These are phyloP conservation scores for Chrysoporthe deuterocubensis DNA, from an alignment of 2,329 filamentous ascomycete genomes.

Conservation along the genomic window DNA sequence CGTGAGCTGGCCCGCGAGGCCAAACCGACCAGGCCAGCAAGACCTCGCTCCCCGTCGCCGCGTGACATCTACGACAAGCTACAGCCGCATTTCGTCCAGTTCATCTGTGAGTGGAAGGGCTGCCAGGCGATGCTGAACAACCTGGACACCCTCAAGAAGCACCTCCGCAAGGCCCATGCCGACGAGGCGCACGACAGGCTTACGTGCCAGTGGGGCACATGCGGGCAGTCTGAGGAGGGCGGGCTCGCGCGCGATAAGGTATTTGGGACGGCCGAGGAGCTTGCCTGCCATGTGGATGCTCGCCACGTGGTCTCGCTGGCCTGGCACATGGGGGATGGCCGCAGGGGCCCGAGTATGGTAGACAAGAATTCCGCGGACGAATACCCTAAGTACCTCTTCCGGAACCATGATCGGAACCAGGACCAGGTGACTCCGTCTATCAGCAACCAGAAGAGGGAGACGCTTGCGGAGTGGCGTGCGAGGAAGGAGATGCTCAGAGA, in stretches of 20 bases:
- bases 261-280: background rate
- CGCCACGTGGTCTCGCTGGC: background rate
- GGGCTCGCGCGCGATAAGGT: background rate
- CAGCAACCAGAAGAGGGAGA: background rate
- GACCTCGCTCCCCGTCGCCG: background rate
- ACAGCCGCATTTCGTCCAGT: slow-evolving; percentile 7
- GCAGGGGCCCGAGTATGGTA: background rate
- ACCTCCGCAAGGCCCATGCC: slow-evolving; percentile 14
- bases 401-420: background rate
- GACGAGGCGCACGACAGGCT: background rate
- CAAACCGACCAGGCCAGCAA: background rate
- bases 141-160: slow-evolving; percentile 11
- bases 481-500: background rate
- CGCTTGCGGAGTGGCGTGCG: background rate
- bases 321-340: slow-evolving; percentile 15
- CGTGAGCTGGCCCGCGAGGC: background rate
- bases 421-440: background rate
- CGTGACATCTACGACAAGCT: slow-evolving; percentile 12
- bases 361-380: background rate
- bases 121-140: slow-evolving; percentile 20
- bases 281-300: slow-evolving; percentile 3
- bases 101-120: slow-evolving; percentile 14
- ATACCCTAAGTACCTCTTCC: background rate
- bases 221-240: background rate
- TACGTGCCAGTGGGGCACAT: slow-evolving; percentile 11